Base-by-base conservation (phyloP, 2,329 filamentous ascomycete species). In the Fusarium sp. region DNA sequence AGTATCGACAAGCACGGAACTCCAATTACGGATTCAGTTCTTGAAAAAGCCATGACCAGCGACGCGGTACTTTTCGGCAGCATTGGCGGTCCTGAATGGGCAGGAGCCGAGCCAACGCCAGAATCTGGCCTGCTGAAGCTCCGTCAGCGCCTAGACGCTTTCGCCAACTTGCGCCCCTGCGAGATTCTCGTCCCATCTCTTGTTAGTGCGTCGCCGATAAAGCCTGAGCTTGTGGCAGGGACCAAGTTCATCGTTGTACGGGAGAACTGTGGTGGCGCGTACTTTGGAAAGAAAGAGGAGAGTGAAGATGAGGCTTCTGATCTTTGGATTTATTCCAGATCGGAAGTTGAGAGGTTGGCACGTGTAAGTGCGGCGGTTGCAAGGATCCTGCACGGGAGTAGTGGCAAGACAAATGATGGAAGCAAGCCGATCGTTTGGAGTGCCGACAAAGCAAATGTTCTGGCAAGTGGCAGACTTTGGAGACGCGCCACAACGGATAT, bases 371-470 rank as follows among this genome's bases (percentile, higher is more conserved):
- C 81, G 0, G 80, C 79, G 7, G 76, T 86, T 7, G 83, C 84
- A 0, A 70, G 77, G 0, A 77, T 80, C 15, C 61, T 80, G 5
- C 64, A 67, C 36, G 72, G 68, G 4, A 65, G 62, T 16, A 62
- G 68, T 8, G 67, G 53, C 3, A 68, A 76, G 63, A 62, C 59
- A 2, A 65, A 76, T 53, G 70, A 64, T 15, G 72, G 58, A 3
- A 69, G 76, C 9, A 77, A 77, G 10, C 79, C 82, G 1, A 72
- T 79, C 3, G 83, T 85, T 2, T 83, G 80, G 78, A 83, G 80
- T 59, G 80, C 79, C 2, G 84, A 86, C 74, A 86, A 86, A 74
- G 83, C 83, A 41, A 86, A 86, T 62, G 84, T 86, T 11, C 79
- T 86, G 10, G 84, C 84, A 1, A 84, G 78, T 46, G 80, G 81